Base-by-base conservation (phyloP, 2,329 filamentous ascomycete species). In the Aspergillus persii region DNA sequence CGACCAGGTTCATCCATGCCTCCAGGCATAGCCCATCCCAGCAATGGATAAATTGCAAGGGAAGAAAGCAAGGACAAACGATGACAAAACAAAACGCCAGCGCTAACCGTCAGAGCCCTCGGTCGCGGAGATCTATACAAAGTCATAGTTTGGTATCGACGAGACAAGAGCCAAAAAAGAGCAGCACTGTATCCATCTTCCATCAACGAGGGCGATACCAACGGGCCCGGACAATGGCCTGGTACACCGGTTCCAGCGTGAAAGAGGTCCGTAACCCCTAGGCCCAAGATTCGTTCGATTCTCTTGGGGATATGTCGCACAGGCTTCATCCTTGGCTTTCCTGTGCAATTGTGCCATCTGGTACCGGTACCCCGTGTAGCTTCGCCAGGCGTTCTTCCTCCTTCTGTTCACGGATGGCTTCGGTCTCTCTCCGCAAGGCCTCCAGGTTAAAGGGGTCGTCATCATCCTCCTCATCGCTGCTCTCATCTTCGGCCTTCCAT, bases 361-460 rank as follows among this genome's bases (percentile, higher is more conserved):
- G 69, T 23, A 71, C 30, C 15, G 61, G 55, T 18, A 57, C 60
- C 9, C 76, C 76, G 30, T 71, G 58, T 23, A 77, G 60, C 60
- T 70, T 74, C 41, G 73, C 75, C 57, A 87, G 67, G 30, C 85
- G 74, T 67, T 96, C 91, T 66, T 92, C 89, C 76, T 97, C 94
- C 75, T 89, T 93, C 80, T 82, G 83, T 63, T 86, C 82, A 53
- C 87, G 83, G 31, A 94, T 72, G 3, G 84, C 86, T 73, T 96
- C 91, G 0, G 95, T 99, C 81, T 98, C 93, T 69, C 83, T 82
- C 60, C 95, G 85, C 73, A 98, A 78, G 61, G 88, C 91, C 68
- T 92, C 88, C 68, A 97, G 77, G 71, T 96, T 96, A 87, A 88
- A 97, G 5, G 79, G 77, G 9, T 87, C 87, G 9, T 87, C 87